Base-by-base conservation (phyloP, 23 red algal species). In the Agarophyton chilense region DNA sequence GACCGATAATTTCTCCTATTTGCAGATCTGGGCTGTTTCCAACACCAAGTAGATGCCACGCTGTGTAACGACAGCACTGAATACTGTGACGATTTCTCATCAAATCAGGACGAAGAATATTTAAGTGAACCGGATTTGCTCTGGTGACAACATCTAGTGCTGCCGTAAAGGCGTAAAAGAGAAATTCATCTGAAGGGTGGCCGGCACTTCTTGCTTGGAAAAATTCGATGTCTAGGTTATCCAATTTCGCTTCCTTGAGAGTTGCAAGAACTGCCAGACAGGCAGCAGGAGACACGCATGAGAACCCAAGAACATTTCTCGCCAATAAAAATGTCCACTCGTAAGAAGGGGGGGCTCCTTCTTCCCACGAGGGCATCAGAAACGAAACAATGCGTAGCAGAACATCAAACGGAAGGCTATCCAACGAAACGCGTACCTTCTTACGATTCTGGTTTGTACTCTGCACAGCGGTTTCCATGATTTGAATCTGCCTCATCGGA, bases 31-130 rank as follows among this genome's bases (percentile, higher is more conserved):
- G 64, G 38, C 35, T 70, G 34, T 70, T 70, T 40, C 64, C 64
- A 41, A 70, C 64, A 28, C 64, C 64, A 41, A 70, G 64, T 22
- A 70, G 18, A 70, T 70, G 64, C 64, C 64, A 70, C 21, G 64
- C 33, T 2, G 64, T 70, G 64, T 70, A 70, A 42, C 64, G 64
- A 70, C 32, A 70, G 14, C 64, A 70, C n/a, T 42, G 38, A 14
- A 42, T 42, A 18, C 34, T 42, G 64, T 70, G 64, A 17, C 35
- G n/a, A 21, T 42, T 36, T 33, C 19, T 70, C 64, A 70, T 40
- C 64, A 36, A 70, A 21, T 41, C 28, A 13, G 64, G 64, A 22
- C 64, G 64, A 21, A 70, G 64, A 70, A 70, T 2, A 70, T 70
- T 29, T 22, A 70, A 42, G n/a, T 70, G 64, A 40, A 42, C 14